Base-by-base conservation (phyloP, 2,329 filamentous ascomycete species). In the Bipolaris bicolor region DNA sequence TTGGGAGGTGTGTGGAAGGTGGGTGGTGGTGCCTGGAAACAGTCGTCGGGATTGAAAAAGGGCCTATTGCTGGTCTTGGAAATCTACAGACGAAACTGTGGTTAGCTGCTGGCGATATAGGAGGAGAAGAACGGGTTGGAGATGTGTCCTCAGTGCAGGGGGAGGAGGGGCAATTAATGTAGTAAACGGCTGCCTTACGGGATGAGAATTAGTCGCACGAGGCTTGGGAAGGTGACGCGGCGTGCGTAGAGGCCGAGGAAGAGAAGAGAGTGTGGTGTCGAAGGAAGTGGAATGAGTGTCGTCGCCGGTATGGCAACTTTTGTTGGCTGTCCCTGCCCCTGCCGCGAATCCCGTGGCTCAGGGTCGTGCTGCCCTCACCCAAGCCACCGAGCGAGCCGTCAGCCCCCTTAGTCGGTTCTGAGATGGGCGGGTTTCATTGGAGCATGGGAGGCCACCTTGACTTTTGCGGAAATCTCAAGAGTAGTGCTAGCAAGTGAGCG, bases 111-210 rank as follows among this genome's bases (percentile, higher is more conserved):
- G 53, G 29, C 50, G 41, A 56, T 53, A 57, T 36, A 46, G 29
- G 10, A 39, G 43, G 49, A 37, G 47, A 36, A 51, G 48, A 50
- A 16, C 36, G 37, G 29, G 52, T 46, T 45, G 57, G 63, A 68
- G 60, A 74, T 70, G 71, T 73, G 72, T 69, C 71, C 68, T 74
- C 53, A 66, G 29, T 40, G 29, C 15, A 48, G 49, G 20, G 33
- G 7, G 55, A 20, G 22, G 49, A 49, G 20, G 46, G 33, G 46
- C 20, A 31, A 31, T 47, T 40, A 60, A 60, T 67, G 57, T 59
- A 47, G 47, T 59, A 62, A 65, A 60, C 58, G 61, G 69, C 54
- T 63, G 70, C 65, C 73, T 74, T 73, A 71, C 69, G 18, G 64
- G 40, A 53, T 39, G 39, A 20, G 58, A 47, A 56, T 57, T 57